Evolutionary conservation across 2,329 filamentous ascomycete genomes (phyloP).

Genomic region (Fusarium incarnatum): DNA sequence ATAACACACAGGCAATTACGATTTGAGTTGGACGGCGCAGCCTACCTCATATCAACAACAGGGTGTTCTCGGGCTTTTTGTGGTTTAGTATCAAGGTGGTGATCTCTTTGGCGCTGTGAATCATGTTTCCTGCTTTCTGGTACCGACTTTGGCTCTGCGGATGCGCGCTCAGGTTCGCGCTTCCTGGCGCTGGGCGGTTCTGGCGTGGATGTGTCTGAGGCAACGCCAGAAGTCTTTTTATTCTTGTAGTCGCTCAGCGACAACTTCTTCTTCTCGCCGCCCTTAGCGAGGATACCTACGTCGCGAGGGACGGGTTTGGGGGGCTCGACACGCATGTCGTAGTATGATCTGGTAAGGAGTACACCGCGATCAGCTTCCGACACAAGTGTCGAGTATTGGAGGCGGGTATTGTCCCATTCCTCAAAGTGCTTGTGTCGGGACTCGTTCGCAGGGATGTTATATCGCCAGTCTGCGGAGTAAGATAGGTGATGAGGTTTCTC

Average conservation of each 20-base stretch:
- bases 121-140: conserved; percentile 44
- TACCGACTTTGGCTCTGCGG: conserved; percentile 39
- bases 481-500: conserved; percentile 66
- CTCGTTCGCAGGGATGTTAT: conserved; percentile 57
- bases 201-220: conserved; percentile 54
- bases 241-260: conserved; percentile 71
- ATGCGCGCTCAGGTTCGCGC: conserved; percentile 49
- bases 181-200: conserved; percentile 50
- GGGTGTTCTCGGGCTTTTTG: conserved; percentile 48
- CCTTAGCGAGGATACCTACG: conserved; percentile 55
- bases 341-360: conserved; percentile 67
- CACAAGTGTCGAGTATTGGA: conserved; percentile 69
- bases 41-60: conserved; percentile 50
- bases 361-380: conserved; percentile 69
- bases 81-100: conserved; percentile 47
- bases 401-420: conserved; percentile 61
- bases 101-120: conserved; percentile 39
- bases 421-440: conserved; percentile 53
- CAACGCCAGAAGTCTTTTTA: conserved; percentile 56
- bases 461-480: conserved; percentile 61
- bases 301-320: conserved; percentile 54
- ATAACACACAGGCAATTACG: conserved; percentile 5
- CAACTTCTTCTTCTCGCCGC: conserved; percentile 65
- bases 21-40: not conserved
- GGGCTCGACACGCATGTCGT: conserved; percentile 67